Evolutionary conservation across 441 rosid species (phyloP).

Genomic region (Croton laevigatus): DNA sequence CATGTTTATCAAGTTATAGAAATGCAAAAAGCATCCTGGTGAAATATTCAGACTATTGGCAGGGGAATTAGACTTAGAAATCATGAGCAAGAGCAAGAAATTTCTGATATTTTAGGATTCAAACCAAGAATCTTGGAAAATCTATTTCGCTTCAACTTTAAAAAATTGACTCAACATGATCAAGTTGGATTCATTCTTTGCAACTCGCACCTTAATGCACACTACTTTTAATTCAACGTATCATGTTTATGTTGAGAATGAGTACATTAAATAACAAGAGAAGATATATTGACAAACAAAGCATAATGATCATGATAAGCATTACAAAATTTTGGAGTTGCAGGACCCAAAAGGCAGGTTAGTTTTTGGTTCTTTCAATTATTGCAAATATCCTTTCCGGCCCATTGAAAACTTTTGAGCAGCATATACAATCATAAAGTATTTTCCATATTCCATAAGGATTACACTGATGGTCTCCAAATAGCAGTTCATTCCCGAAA

Average conservation of each 20-base stretch:
- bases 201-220: not conserved
- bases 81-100: not conserved
- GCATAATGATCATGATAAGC: not conserved
- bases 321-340: not conserved
- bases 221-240: not conserved
- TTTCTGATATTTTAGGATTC: not conserved
- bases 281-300: not conserved
- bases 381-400: not conserved
- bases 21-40: slow-evolving; percentile 10
- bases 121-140: not conserved
- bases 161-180: not conserved
- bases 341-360: not conserved
- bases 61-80: slow-evolving; percentile 4
- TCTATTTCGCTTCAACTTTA: not conserved
- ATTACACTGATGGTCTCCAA: not conserved
- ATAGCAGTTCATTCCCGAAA: not conserved
- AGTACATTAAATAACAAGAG: too few species aligned
- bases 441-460: not conserved
- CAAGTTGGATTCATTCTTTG: not conserved
- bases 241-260: not conserved
- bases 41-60: not conserved
- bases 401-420: not conserved
- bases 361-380: not conserved
- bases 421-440: not conserved
- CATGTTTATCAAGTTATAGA: slow-evolving; percentile 14